Conservation (phyloP, 2,329 filamentous ascomycete species). For the Fusarium transvaalense region DNA sequence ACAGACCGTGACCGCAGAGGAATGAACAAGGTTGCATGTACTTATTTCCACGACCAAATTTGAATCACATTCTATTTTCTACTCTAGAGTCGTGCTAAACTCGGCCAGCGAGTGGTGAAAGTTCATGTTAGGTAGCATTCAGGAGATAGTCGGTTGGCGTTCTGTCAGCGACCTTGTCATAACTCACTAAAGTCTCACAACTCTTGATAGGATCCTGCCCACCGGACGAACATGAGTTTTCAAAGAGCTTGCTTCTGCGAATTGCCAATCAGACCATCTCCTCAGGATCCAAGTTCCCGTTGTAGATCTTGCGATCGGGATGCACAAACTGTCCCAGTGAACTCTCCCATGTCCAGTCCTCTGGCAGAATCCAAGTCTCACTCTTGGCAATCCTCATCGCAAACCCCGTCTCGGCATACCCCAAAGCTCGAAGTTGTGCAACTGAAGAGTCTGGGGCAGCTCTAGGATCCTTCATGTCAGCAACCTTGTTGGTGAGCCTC, state of each 20-base stretch:
- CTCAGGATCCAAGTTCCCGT: conserved; percentile 5
- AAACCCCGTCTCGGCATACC: not conserved
- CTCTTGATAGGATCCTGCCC: not conserved
- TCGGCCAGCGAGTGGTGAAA: not conserved
- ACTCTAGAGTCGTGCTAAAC: not conserved
- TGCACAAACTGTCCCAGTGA: conserved; percentile 12
- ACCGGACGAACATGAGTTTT: not conserved
- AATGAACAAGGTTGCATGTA: not conserved
- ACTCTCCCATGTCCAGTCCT: conserved; percentile 18
- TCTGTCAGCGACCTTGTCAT: not conserved
- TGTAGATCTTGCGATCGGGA: conserved; percentile 6
- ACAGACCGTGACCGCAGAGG: not conserved
- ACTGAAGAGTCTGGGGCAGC: not conserved
- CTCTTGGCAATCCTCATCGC: not conserved
- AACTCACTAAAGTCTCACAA: not conserved
- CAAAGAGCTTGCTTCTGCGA: not conserved
- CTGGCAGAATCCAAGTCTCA: not conserved
- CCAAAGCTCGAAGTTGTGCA: not conserved
- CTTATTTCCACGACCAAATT: not conserved
- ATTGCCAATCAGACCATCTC: conserved; percentile 19
- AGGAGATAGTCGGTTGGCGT: not conserved
- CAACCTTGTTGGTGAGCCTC: not conserved
- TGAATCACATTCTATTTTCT: not conserved
- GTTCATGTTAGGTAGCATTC: not conserved
- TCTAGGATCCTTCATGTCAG: conserved; percentile 1